phyloP scores from a whole-genome alignment of 257 asterid genomes.

The Solanum pimpinellifolium region DNA sequence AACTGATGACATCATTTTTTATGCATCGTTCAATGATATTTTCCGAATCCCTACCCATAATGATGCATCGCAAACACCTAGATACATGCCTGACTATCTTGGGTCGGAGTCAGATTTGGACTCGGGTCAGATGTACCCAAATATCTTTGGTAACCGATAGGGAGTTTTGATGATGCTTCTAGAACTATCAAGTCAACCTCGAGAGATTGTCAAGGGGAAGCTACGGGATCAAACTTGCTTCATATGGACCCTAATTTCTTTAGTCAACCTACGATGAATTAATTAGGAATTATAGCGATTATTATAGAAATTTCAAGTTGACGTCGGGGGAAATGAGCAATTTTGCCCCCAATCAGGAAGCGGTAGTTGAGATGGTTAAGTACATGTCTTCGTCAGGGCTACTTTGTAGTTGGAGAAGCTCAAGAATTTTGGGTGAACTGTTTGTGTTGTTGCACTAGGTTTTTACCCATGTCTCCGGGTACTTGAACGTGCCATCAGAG shows the following conservation, averaged over 20 bases:
- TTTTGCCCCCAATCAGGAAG: constrained; percentile 6
- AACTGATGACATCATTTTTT: no score
- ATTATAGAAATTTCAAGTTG: constrained; percentile 30
- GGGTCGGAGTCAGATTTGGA: no score
- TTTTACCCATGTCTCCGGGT: constrained; percentile 26
- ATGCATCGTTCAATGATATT: no score
- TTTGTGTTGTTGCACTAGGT: constrained; percentile 31
- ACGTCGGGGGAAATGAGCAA: constrained; percentile 36
- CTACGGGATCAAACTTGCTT: constrained; percentile 5
- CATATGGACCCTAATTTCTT: background rate
- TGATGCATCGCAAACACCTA: no score
- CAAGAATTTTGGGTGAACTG: constrained; percentile 26
- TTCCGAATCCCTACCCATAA: no score
- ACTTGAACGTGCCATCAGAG: constrained; percentile 51
- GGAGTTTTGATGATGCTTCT: no score
- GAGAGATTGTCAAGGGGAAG: background rate
- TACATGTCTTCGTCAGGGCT: constrained; percentile 4
- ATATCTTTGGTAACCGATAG: no score
- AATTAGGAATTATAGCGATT: background rate
- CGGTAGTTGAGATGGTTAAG: background rate
- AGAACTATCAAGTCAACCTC: background rate
- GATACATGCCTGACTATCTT: no score
- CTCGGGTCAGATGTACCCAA: no score
- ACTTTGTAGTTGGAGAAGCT: constrained; percentile 30
- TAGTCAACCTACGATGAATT: background rate